Evolutionary conservation across 2,329 filamentous ascomycete genomes (phyloP).

Genomic region (Claviceps citrina): DNA sequence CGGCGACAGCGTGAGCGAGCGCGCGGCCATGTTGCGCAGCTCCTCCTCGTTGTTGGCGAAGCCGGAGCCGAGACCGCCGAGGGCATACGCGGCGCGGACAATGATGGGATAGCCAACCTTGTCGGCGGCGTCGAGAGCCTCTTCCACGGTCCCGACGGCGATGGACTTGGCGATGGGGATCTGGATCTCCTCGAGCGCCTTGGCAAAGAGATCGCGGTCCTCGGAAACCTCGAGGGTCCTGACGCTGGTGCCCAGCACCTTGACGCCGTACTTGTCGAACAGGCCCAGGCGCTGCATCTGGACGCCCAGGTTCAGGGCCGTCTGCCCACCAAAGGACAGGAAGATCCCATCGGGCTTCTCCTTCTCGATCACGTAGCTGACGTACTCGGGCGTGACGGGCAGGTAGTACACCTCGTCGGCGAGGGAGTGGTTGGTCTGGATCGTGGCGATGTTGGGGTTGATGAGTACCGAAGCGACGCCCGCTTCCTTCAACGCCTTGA

Average conservation of each 20-base stretch:
- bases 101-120: constrained; percentile 93
- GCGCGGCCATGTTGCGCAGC: constrained; percentile 80
- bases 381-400: constrained; percentile 93
- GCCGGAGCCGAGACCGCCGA: constrained; percentile 89
- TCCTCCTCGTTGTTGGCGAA: constrained; percentile 92
- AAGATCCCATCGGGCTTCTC: constrained; percentile 95
- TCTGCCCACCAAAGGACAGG: constrained; percentile 93
- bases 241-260: constrained; percentile 88
- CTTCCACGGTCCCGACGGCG: constrained; percentile 79
- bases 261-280: constrained; percentile 89
- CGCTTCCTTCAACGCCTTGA: constrained; percentile 94
- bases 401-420: constrained; percentile 97
- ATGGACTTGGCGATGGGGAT: constrained; percentile 96
- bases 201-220: constrained; percentile 89
- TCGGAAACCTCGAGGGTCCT: constrained; percentile 88
- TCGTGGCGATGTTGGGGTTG: constrained; percentile 96
- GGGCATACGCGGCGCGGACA: constrained; percentile 87
- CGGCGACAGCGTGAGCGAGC: constrained; percentile 81
- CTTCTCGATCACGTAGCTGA: constrained; percentile 90
- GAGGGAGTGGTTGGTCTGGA: constrained; percentile 91
- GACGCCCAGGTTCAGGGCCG: constrained; percentile 88
- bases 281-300: constrained; percentile 93
- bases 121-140: constrained; percentile 75
- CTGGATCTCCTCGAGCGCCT: constrained; percentile 90
- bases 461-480: constrained; percentile 83